Base-by-base conservation (phyloP, 495 filamentous ascomycete genomes). In the Haplographium delicatum region DNA sequence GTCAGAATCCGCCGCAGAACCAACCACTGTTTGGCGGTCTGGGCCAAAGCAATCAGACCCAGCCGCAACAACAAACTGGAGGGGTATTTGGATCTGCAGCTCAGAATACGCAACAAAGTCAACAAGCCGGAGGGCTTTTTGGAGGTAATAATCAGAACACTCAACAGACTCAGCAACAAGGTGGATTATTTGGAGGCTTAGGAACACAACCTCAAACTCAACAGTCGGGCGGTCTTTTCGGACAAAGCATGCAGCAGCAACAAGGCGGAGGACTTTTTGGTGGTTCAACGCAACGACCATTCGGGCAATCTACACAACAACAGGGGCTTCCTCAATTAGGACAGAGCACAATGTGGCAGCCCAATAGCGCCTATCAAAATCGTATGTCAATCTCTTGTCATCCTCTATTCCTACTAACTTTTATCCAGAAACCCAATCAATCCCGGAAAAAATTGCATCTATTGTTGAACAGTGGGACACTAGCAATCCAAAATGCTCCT, bases 381-480 rank as follows among this genome's bases (percentile, higher is more conserved):
- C 54, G 54, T 61, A 50, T 25, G 55, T 55, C n/a, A n/a, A 31
- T 38, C 20, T 27, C 35, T 18, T 13, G n/a, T 16, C 10, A 19
- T 27, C 16, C 9, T 19, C 34, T 11, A 15, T 11, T 16, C 25
- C 22, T 43, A 22, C 43, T 56, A 50, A 55, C 6, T 4, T 20
- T 35, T 44, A 3, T 33, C 20, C 51, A 83, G 79, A 77, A 44
- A 88, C 93, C 60, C 91, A 89, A 58, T 81, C 87, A 19, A 82
- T 96, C 11, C 79, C 82, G 13, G 88, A 94, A 54, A 91, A 97
- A 68, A 89, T 96, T 43, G 67, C 79, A 44, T 74, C 83, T 18
- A 75, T 96, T 51, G 72, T 78, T 34, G 74, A 84, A 27, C 95
- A 96, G 73, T 99, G 93, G 93, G 77, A 89, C 54, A 79, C 87